phyloP scores from a whole-genome alignment of 345 rosid species.

The Lepidium sativum region DNA sequence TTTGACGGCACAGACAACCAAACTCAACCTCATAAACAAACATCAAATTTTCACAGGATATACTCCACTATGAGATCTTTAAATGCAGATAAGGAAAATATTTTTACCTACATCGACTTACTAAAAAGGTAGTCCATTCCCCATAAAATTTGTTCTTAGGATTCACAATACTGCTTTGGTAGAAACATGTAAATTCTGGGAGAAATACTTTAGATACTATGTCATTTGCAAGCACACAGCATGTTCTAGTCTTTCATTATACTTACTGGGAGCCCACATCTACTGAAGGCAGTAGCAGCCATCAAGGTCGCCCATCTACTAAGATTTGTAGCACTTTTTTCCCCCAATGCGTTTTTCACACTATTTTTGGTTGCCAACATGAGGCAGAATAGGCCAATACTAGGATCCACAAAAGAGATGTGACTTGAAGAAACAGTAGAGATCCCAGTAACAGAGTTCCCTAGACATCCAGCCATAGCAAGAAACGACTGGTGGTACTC shows the following conservation, averaged over 20 bases:
- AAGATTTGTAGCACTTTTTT: constrained; percentile 50
- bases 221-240: constrained; percentile 1
- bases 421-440: constrained; percentile 46
- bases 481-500: constrained; percentile 57
- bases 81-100: not conserved
- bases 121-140: not conserved
- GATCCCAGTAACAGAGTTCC: no score
- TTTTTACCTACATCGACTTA: not conserved
- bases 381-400: constrained; percentile 64
- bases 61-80: not conserved
- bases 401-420: constrained; percentile 69
- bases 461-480: constrained; percentile 52
- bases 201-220: constrained; percentile 1
- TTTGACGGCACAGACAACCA: constrained; percentile 3
- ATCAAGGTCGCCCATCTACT: constrained; percentile 74
- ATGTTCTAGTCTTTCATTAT: constrained; percentile 6
- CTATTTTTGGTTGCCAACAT: constrained; percentile 44
- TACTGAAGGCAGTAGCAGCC: constrained; percentile 65
- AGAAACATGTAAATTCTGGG: not conserved
- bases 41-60: not conserved
- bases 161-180: not conserved
- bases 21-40: constrained; percentile 10
- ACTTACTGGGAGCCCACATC: constrained; percentile 93
- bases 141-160: not conserved
- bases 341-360: constrained; percentile 67